Percentiles rank a stretch among this genome's conserved stretches.
Conservation (phyloP, 495 filamentous ascomycete species). For the Chaetomidium leptoderma region DNA sequence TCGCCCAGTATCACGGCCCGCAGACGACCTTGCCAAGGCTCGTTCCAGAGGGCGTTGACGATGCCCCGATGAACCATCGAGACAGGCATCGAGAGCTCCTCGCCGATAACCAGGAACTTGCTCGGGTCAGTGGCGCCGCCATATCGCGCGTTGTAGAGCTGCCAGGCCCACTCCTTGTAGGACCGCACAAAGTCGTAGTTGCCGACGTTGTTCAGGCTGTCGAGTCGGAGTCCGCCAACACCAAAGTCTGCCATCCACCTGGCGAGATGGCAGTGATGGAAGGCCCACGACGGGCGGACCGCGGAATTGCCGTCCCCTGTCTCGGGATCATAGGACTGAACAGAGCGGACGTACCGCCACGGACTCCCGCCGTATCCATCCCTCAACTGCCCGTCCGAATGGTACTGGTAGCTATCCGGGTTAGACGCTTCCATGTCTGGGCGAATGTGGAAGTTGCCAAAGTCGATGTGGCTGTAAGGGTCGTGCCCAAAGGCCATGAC, state of each 20-base stretch:
- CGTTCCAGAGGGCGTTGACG: slow-evolving; percentile 33
- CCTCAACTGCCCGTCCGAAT: slow-evolving; percentile 9
- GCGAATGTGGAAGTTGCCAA: slow-evolving; percentile 25
- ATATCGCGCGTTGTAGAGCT: slow-evolving; percentile 21
- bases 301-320: slow-evolving; percentile 10
- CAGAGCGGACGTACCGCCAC: slow-evolving; percentile 27
- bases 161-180: slow-evolving; percentile 30
- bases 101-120: slow-evolving; percentile 34
- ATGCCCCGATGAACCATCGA: slow-evolving; percentile 23
- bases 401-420: slow-evolving; percentile 30
- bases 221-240: slow-evolving; percentile 32
- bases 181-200: slow-evolving; percentile 32
- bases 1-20: slow-evolving; percentile 25
- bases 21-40: slow-evolving; percentile 27
- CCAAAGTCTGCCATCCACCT: slow-evolving; percentile 34
- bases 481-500: slow-evolving; percentile 34
- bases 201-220: slow-evolving; percentile 34
- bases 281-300: slow-evolving; percentile 28
- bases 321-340: slow-evolving; percentile 25
- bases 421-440: slow-evolving; percentile 20
- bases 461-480: slow-evolving; percentile 29
- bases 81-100: slow-evolving; percentile 30
- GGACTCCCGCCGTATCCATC: slow-evolving; percentile 28
- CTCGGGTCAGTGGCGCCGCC: slow-evolving; percentile 12
- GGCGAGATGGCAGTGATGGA: slow-evolving; percentile 28